Conservation (phyloP, 106 monocot genomes). For the Platanthera guangdongensis region DNA sequence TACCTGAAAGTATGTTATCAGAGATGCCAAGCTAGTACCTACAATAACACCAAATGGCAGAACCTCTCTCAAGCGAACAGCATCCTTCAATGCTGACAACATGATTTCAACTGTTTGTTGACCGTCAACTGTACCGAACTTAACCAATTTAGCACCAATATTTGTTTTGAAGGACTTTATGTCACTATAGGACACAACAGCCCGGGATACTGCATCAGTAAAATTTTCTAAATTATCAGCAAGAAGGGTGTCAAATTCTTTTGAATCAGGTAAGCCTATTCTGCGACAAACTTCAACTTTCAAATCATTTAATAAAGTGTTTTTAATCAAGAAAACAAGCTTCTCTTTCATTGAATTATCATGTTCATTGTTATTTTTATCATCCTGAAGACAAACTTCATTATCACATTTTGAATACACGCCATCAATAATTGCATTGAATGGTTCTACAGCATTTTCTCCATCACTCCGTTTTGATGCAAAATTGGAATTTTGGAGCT, state of each 20-base stretch:
- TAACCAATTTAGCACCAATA: slow-evolving; percentile 13
- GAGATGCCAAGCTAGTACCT: slow-evolving; percentile 60
- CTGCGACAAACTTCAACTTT: slow-evolving; percentile 67
- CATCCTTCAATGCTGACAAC: slow-evolving; percentile 35
- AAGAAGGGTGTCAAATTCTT: slow-evolving; percentile 35
- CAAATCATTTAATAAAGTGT: slow-evolving; percentile 41
- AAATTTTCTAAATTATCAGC: slow-evolving; percentile 46
- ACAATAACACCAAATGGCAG: slow-evolving; percentile 78
- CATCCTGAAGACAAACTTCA: slow-evolving; percentile 12
- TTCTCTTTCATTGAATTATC: slow-evolving; percentile 27
- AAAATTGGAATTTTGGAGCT: slow-evolving; percentile 11
- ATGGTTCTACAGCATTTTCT: slow-evolving; percentile 50
- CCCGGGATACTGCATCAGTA: slow-evolving; percentile 32
- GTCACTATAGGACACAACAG: slow-evolving; percentile 28
- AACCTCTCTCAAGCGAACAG: slow-evolving; percentile 52
- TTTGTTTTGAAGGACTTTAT: slow-evolving; percentile 24
- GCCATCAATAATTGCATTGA: slow-evolving; percentile 37
- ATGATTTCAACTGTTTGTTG: slow-evolving; percentile 38
- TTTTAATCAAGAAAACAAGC: slow-evolving; percentile 30
- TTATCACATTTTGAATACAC: slow-evolving; percentile 10
- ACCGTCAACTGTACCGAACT: slow-evolving; percentile 51
- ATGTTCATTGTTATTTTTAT: slow-evolving; percentile 6
- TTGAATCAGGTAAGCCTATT: slow-evolving; percentile 38
- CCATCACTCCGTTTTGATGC: slow-evolving; percentile 2
- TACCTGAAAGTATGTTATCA: slow-evolving; percentile 67